These are phyloP conservation scores for Eimeria zaria DNA, from an alignment of 169 alveolate genomes.

Conservation along the genomic window DNA sequence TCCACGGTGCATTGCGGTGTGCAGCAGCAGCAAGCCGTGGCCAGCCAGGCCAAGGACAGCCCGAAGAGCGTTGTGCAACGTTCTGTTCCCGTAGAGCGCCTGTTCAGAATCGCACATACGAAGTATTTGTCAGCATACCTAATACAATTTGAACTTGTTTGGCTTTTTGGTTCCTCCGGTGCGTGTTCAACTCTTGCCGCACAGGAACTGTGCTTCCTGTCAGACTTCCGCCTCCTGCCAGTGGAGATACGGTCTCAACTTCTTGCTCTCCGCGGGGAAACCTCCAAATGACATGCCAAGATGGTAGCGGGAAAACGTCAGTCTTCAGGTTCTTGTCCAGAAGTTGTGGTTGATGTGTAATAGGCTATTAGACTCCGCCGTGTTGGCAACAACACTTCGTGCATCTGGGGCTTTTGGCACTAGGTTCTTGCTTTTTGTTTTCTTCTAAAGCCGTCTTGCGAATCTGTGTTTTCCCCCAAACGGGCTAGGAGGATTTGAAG, in stretches of 20 bases:
- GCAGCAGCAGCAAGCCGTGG: constrained; percentile 75
- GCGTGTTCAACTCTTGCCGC: constrained; percentile 16
- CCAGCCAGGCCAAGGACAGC: constrained; percentile 69
- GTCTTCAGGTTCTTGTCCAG: neutral
- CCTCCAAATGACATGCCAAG: constrained; percentile 67
- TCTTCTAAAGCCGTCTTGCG: neutral
- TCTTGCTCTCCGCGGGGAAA: constrained; percentile 6
- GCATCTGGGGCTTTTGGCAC: neutral
- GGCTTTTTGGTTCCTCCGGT: constrained; percentile 17
- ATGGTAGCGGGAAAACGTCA: constrained; percentile 78
- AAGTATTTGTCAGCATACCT: neutral
- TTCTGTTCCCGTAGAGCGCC: neutral
- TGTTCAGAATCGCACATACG: neutral
- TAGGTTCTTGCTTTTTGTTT: neutral
- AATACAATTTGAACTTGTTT: neutral
- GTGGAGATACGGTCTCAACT: constrained; percentile 57
- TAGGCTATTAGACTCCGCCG: neutral
- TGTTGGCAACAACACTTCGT: neutral
- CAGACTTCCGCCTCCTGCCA: constrained; percentile 78
- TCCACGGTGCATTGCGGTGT: constrained; percentile 58
- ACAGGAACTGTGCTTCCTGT: constrained; percentile 64
- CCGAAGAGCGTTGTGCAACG: constrained; percentile 36
- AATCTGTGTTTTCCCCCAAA: neutral
- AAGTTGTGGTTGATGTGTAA: neutral
- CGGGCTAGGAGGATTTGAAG: neutral